These are phyloP conservation scores for Penicillium sp. DNA, from an alignment of 2,329 filamentous ascomycete genomes.

Conservation along the genomic window DNA sequence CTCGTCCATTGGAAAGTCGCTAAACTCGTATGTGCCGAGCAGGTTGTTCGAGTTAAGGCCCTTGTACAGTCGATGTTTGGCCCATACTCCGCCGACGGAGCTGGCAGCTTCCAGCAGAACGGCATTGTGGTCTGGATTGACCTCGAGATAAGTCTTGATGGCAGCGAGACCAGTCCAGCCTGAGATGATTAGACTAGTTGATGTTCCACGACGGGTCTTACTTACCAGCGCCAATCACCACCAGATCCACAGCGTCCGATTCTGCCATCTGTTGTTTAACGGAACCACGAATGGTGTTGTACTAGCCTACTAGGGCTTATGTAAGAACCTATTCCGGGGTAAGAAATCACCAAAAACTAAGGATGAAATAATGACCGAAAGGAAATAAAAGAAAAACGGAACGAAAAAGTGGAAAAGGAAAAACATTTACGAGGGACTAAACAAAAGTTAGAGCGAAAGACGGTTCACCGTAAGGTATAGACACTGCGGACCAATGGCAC, in stretches of 20 bases:
- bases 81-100: conserved; percentile 67
- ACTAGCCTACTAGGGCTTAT: too few species aligned
- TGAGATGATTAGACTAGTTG: conserved; percentile 18
- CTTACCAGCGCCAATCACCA: background rate
- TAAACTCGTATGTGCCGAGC: conserved; percentile 67
- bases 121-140: conserved; percentile 56
- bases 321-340: too few species aligned
- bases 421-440: too few species aligned
- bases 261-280: background rate
- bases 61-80: conserved; percentile 60
- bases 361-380: too few species aligned
- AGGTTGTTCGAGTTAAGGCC: conserved; percentile 72
- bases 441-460: too few species aligned
- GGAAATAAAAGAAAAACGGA: too few species aligned
- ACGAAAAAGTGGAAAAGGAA: too few species aligned
- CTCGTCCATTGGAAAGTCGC: conserved; percentile 66
- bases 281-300: too few species aligned
- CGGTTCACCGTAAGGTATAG: too few species aligned
- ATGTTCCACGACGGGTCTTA: background rate
- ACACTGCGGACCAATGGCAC: too few species aligned
- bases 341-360: too few species aligned
- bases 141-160: conserved; percentile 58
- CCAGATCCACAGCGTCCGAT: background rate
- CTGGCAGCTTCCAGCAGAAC: conserved; percentile 56
- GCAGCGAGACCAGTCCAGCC: conserved; percentile 57